Evolutionary conservation across 352 stramenopile genomes (phyloP).

Genomic region (Phytophthora aleatoria): DNA sequence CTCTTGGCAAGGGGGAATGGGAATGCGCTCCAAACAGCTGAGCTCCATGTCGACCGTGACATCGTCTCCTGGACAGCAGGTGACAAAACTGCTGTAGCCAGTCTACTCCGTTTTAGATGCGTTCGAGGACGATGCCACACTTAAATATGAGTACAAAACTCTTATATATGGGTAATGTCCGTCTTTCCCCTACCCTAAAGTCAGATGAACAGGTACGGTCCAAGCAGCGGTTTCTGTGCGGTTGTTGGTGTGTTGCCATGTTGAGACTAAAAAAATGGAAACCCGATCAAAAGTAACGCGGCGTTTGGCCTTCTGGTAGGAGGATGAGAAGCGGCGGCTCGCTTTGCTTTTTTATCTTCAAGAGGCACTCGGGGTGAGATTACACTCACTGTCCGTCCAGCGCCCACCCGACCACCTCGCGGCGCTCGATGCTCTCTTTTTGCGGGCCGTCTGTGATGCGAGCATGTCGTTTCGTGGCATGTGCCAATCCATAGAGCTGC

Average conservation of each 20-base stretch:
- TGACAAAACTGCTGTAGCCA: slow-evolving; percentile 30
- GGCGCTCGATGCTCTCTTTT: slow-evolving; percentile 1
- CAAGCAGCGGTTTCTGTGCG: slow-evolving; percentile 25
- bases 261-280: slow-evolving; percentile 21
- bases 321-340: slow-evolving; percentile 5
- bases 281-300: slow-evolving; percentile 6
- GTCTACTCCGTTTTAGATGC: slow-evolving; percentile 21
- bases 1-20: slow-evolving; percentile 7
- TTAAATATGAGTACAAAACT: background rate
- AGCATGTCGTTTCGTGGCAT: slow-evolving; percentile 30
- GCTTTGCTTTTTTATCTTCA: slow-evolving; percentile 8
- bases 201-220: slow-evolving; percentile 18
- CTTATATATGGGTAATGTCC: slow-evolving; percentile 8
- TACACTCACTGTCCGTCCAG: slow-evolving; percentile 25
- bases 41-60: slow-evolving; percentile 37
- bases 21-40: slow-evolving; percentile 39
- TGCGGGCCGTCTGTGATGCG: slow-evolving; percentile 19
- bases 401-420: slow-evolving; percentile 8
- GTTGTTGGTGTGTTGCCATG: slow-evolving; percentile 30
- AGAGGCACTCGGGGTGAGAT: slow-evolving; percentile 14
- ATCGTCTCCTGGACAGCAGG: slow-evolving; percentile 16
- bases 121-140: slow-evolving; percentile 1
- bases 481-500: slow-evolving; percentile 30
- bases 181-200: slow-evolving; percentile 30
- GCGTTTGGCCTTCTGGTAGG: slow-evolving; percentile 16